phyloP scores from a whole-genome alignment of 75 land plant species.

The Sequoiadendron giganteum region DNA sequence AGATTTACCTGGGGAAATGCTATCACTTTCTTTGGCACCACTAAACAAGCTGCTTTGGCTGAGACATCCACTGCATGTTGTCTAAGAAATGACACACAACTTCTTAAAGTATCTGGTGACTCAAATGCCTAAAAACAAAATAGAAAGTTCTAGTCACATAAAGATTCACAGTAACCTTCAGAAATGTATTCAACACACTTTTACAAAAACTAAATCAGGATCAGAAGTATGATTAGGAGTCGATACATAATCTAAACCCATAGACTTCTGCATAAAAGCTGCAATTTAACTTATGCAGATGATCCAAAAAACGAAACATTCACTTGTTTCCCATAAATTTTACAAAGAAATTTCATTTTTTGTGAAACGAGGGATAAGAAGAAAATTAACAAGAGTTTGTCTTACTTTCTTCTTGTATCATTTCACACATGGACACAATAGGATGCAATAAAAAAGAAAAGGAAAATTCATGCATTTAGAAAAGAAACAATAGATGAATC shows the following conservation, averaged over 20 bases:
- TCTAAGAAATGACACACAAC: conserved; percentile 80
- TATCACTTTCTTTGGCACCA: conserved; percentile 79
- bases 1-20: conserved; percentile 89
- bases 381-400: not conserved
- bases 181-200: not conserved
- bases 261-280: not conserved
- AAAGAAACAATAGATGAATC: not conserved
- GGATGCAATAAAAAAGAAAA: not conserved
- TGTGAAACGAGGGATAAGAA: not conserved
- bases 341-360: not conserved
- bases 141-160: not conserved
- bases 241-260: not conserved
- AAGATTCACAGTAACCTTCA: not conserved
- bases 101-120: conserved; percentile 85
- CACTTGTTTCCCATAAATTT: not conserved
- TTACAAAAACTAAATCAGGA: not conserved
- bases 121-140: conserved; percentile 81
- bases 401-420: not conserved
- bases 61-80: conserved; percentile 91
- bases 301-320: not conserved
- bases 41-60: conserved; percentile 84
- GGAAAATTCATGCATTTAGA: not conserved
- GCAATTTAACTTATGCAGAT: not conserved
- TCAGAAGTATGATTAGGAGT: not conserved
- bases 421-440: not conserved